Percentiles rank a stretch among this genome's conserved stretches.
phyloP scores from a whole-genome alignment of 2,329 filamentous ascomycete species.

The Fusarium sp. region DNA sequence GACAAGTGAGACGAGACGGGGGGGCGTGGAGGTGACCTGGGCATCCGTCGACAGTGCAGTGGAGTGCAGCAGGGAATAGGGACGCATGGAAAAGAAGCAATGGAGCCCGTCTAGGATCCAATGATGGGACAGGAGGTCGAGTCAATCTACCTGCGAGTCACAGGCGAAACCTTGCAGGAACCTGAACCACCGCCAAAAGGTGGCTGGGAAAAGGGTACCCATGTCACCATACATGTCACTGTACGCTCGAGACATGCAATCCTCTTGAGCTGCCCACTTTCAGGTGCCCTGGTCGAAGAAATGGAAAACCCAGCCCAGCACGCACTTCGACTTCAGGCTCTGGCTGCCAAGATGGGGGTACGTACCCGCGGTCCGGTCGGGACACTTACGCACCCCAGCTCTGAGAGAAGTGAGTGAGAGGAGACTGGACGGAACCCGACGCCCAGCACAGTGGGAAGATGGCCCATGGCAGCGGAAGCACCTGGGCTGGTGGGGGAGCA shows the following conservation, averaged over 20 bases:
- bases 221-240: conserved; percentile 10
- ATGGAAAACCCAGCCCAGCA: conserved; percentile 32
- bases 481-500: conserved; percentile 8
- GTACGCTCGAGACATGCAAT: conserved; percentile 12
- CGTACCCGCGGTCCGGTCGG: conserved; percentile 36
- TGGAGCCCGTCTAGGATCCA: conserved; percentile 26
- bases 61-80: conserved; percentile 28
- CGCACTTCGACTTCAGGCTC: conserved; percentile 23
- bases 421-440: conserved; percentile 8
- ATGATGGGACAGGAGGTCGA: conserved; percentile 19
- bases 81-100: conserved; percentile 39
- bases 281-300: conserved; percentile 29
- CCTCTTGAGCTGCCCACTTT: conserved; percentile 24
- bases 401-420: conserved; percentile 9
- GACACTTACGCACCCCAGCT: conserved; percentile 22
- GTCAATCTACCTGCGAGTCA: conserved; percentile 20
- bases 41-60: conserved; percentile 34
- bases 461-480: conserved; percentile 5
- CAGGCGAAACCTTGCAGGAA: conserved; percentile 26
- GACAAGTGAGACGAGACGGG: conserved; percentile 35
- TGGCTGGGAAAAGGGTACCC: conserved; percentile 23
- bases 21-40: conserved; percentile 26
- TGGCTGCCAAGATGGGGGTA: conserved; percentile 29
- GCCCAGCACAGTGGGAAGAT: conserved; percentile 8
- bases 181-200: background rate